Base-by-base conservation (phyloP, 306 rosid species). In the Geum urbanum region DNA sequence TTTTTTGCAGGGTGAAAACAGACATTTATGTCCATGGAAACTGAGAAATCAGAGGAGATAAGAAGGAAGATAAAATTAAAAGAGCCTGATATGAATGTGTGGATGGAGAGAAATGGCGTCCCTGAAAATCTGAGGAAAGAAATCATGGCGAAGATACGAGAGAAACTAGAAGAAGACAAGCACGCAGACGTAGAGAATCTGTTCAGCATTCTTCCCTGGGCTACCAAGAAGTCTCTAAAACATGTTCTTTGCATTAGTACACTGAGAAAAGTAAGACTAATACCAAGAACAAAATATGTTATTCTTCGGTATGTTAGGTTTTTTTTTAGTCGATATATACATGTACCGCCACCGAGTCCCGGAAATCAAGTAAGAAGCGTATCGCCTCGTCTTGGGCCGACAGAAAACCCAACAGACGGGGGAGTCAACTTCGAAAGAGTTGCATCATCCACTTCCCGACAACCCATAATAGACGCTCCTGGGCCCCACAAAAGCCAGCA, bases 21-120 rank as follows among this genome's bases (percentile, higher is more conserved):
- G 97, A 88, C 88, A 62, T 88, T 82, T 63, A 76, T 91, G 82
- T 87, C 87, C 46, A 75, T 88, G 72, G 79, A 85, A 39, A 85
- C 87, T 45, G 82, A 84, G 5, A 85, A 95, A 66, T 72, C 83
- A 76, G 97, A 85, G 73, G 90, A 87, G 84, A 89, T 83, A 81
- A 85, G 90, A 69, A 5, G 51, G 53, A 75, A 72, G 52, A 62
- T 81, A 43, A 62, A 58, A 27, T 43, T 14, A 39, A 81, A 65
- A 57, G 76, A 67, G 37, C 67, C 32, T 16, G 82, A 73, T 22
- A 74, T 73, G 41, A 65, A 77, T 8, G 18, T 12, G 55, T 81
- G 85, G 85, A 70, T 61, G 73, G 27, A 56, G 4, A 61, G 18
- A 39, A 49, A 74, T 51, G 15, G 52, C 1, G 67, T 77, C 73